These are phyloP conservation scores for Paecilomyces variotii DNA, from an alignment of 2,329 filamentous ascomycete genomes.

Conservation along the genomic window DNA sequence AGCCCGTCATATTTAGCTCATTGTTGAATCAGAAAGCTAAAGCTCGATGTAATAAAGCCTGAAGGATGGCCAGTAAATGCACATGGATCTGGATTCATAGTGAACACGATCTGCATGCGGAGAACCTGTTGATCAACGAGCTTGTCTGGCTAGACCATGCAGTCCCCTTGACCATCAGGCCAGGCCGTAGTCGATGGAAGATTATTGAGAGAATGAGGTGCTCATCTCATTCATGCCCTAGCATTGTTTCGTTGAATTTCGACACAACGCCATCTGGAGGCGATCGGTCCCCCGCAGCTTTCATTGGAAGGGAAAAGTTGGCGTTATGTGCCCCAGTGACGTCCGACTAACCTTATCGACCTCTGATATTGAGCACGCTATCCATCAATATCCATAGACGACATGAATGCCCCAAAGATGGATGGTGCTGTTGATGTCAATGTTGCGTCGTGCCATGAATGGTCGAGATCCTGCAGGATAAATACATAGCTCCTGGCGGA, in stretches of 20 bases:
- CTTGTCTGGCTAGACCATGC: neutral
- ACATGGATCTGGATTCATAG: neutral
- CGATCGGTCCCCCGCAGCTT: neutral
- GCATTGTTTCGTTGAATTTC: neutral
- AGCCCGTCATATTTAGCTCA: neutral
- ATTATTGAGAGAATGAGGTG: neutral
- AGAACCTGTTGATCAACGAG: neutral
- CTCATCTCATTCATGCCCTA: neutral
- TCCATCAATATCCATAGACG: neutral
- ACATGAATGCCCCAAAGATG: neutral
- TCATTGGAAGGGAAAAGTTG: neutral
- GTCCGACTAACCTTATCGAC: neutral
- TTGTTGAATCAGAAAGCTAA: neutral
- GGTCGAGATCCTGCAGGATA: constrained; percentile 1
- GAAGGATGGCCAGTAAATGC: neutral
- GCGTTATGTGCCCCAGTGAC: neutral
- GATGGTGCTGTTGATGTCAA: constrained; percentile 6
- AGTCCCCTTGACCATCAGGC: neutral
- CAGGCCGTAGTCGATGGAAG: neutral
- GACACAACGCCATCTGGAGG: neutral
- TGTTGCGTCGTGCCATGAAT: constrained; percentile 4
- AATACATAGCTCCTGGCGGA: neutral
- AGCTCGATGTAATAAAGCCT: neutral
- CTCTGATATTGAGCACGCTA: neutral
- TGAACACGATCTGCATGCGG: neutral